Base-by-base conservation (phyloP, 768 basidiomycete genomes). In the Amanita pallidorosea region DNA sequence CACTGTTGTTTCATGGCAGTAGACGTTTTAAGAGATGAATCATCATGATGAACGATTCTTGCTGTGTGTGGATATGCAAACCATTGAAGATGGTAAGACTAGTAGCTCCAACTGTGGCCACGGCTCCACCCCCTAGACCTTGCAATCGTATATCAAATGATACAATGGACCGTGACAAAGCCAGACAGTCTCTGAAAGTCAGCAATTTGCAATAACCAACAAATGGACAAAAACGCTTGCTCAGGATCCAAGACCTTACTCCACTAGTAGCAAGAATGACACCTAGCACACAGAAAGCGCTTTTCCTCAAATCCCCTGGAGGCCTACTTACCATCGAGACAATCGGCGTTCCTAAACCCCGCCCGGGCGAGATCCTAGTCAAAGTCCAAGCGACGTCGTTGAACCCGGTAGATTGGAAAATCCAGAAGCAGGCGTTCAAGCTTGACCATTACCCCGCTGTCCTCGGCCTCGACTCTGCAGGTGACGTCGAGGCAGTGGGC, bases 401-500 rank as follows among this genome's bases (percentile, higher is more conserved):
- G 7, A 77, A 79, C 57, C 78, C 76, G n/a, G 56, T 70, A 52
- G 74, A 70, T 59, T 72, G 67, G 65, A 63, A 64, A 46, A 58
- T 59, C 33, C 59, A 58, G 35, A 62, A 63, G 38, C 58, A 54
- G 25, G 61, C 54, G 1, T 35, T 63, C 13, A 61, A 66, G 51
- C 40, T 73, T n/a, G 53, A 67, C n/a, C 47, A 59, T 3, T 77
- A 53, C 51, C 75, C 74, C 1, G 57, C 60, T 13, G 56, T 71
- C 41, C 45, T 69, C 27, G 74, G 70, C 5, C 53, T 45, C 4
- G 72, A 76, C n/a, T 62, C 52, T 13, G 67, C 72, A 5, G 73
- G 74, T 15, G 61, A 60, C 18, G 64, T 72, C 31, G 64, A 64
- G 20, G 61, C 62, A 25, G 62, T 73, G n/a, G 74, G 71, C 15